phyloP scores from a whole-genome alignment of 2,329 filamentous ascomycete species.

The Tolypocladium ovalisporum region DNA sequence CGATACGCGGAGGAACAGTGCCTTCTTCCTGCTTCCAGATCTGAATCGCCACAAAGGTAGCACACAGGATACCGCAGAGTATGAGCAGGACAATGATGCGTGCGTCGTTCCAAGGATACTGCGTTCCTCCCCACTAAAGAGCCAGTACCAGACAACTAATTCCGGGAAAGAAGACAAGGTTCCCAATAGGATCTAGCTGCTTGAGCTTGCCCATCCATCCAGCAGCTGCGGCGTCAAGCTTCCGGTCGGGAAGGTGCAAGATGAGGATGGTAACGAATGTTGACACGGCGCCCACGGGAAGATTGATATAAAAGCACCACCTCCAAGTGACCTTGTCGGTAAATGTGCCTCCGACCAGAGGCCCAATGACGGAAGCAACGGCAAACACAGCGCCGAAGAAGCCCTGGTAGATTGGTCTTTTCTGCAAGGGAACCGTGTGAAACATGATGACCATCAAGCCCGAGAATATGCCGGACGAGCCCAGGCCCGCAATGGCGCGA shows the following conservation, averaged over 20 bases:
- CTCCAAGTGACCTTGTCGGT: neutral
- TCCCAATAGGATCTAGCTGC: neutral
- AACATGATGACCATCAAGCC: neutral
- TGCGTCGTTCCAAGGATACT: neutral
- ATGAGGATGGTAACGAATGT: neutral
- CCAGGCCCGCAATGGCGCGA: neutral
- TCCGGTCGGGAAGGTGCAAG: neutral
- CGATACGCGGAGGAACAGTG: neutral
- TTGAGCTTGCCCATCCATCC: neutral
- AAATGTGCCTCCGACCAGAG: neutral
- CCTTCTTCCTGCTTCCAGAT: neutral
- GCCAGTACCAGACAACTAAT: neutral
- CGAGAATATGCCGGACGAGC: neutral
- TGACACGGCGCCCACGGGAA: neutral
- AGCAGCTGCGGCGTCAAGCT: neutral
- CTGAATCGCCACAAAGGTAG: neutral
- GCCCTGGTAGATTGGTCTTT: neutral
- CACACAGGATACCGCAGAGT: neutral
- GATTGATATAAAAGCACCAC: neutral
- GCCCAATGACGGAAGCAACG: neutral
- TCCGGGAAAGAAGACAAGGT: neutral
- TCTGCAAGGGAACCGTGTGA: neutral
- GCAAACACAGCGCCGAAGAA: neutral
- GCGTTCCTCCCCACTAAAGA: neutral
- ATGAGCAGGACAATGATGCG: neutral